Base-by-base conservation (phyloP, 2,329 filamentous ascomycete genomes). In the Aureobasidium sp. region DNA sequence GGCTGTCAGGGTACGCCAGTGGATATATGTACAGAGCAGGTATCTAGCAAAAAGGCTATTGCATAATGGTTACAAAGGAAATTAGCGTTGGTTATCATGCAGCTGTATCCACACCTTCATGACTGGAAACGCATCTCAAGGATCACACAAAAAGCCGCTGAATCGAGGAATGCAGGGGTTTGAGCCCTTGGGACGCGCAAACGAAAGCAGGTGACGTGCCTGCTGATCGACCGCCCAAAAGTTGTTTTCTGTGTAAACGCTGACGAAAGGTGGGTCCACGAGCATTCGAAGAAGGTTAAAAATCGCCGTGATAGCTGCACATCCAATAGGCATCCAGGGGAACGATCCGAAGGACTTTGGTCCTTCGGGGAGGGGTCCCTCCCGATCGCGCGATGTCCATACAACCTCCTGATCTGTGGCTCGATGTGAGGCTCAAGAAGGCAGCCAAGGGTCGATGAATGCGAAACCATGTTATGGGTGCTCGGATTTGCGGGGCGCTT, bases 101-200 rank as follows among this genome's bases (percentile, higher is more conserved):
- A 51, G 57, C 44, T 24, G 36, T 41, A 43, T 32, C 44, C 57
- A 51, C 44, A 43, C 46, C 57, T 50, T 60, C 36, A 51, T 60
- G 32, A 51, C 27, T 34, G 36, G 57, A 60, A 51, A 50, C 46
- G 39, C 57, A 59, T 48, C 46, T 50, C 57, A n/a, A 32, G 57
- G 36, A 43, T 51, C 46, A 17, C 17, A 51, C 36, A 43, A 29
- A 43, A 37, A 12, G 36, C 46, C 34, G 24, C 50, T 26, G 37
- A 17, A 60, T 60, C 57, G 46, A 43, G 57, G 57, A 60, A 60
- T 51, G 57, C 57, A 60, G 57, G 57, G 44, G 56, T 50, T 44
- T 36, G n/a, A 20, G 26, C 36, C 27, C n/a, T 29, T n/a, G 17
- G 27, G 32, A 50, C 46, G 57, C 46, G 57, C 29, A 50, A 32